Percentiles rank a stretch among this genome's conserved stretches.
Conservation (phyloP, 148 eudicot species). For the Fagopyrum tataricum region DNA sequence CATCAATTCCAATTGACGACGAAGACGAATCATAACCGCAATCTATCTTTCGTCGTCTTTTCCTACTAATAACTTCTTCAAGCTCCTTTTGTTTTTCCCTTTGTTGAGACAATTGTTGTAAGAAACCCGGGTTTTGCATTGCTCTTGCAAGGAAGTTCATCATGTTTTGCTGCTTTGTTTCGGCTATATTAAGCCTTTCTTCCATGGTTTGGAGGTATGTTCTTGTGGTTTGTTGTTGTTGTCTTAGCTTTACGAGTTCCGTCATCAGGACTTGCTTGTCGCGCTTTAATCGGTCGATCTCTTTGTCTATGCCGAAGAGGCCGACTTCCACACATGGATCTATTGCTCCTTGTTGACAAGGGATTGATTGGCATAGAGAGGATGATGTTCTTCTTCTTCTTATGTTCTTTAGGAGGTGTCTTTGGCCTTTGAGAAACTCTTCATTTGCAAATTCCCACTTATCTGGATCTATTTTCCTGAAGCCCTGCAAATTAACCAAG, state of each 20-base stretch:
- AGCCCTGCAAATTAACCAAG: constrained; percentile 51
- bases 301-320: constrained; percentile 50
- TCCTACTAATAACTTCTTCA: constrained; percentile 52
- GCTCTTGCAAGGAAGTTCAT: constrained; percentile 89
- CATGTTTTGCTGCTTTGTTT: constrained; percentile 78
- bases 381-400: constrained; percentile 46
- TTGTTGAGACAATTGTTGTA: constrained; percentile 50
- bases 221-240: constrained; percentile 61
- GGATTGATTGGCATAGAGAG: background rate
- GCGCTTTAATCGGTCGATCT: constrained; percentile 49
- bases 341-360: constrained; percentile 16
- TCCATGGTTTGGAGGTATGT: constrained; percentile 66
- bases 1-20: background rate
- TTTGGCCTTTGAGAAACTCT: constrained; percentile 63
- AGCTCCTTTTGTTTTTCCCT: constrained; percentile 51
- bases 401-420: constrained; percentile 61
- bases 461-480: constrained; percentile 82
- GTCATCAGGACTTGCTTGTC: constrained; percentile 61
- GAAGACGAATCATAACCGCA: constrained; percentile 15
- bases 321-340: constrained; percentile 73
- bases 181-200: constrained; percentile 58
- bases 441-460: constrained; percentile 94
- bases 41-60: constrained; percentile 58
- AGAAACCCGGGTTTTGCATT: constrained; percentile 69
- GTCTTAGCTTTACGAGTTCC: constrained; percentile 77